phyloP scores from a whole-genome alignment of 225 moss, liverwort and hornwort genomes.

The Pleurozium schreberi region DNA sequence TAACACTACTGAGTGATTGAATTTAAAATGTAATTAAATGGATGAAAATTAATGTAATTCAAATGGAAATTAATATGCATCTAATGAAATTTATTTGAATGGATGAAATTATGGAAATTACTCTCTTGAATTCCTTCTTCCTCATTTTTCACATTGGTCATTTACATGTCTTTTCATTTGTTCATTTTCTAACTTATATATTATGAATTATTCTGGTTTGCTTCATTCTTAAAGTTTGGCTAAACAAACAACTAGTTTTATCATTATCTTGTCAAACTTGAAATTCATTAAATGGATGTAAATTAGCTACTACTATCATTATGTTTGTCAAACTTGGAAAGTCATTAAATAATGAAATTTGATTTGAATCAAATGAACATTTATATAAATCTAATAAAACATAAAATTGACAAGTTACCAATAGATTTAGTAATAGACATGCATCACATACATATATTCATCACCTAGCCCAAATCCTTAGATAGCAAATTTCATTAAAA shows the following conservation, averaged over 20 bases:
- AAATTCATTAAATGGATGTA: not conserved
- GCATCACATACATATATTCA: too few relatives aligned
- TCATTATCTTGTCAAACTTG: too few relatives aligned
- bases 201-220: not conserved
- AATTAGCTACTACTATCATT: too few relatives aligned
- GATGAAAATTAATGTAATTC: not conserved
- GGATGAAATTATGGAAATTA: not conserved
- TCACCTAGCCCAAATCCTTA: too few relatives aligned
- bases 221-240: fast-evolving
- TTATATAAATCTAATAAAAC: too few relatives aligned
- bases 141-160: not conserved
- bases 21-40: not conserved
- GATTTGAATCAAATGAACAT: too few relatives aligned
- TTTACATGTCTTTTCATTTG: not conserved
- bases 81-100: not conserved
- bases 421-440: too few relatives aligned
- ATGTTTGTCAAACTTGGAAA: too few relatives aligned
- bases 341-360: too few relatives aligned
- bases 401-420: too few relatives aligned
- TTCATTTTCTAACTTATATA: too few relatives aligned
- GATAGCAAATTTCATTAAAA: too few relatives aligned
- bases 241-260: not conserved
- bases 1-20: fast-evolving
- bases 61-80: not conserved
- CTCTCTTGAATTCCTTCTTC: not conserved